Evolutionary conservation across 768 basidiomycete species (phyloP).

Genomic region (Leccinum barrowsii): DNA sequence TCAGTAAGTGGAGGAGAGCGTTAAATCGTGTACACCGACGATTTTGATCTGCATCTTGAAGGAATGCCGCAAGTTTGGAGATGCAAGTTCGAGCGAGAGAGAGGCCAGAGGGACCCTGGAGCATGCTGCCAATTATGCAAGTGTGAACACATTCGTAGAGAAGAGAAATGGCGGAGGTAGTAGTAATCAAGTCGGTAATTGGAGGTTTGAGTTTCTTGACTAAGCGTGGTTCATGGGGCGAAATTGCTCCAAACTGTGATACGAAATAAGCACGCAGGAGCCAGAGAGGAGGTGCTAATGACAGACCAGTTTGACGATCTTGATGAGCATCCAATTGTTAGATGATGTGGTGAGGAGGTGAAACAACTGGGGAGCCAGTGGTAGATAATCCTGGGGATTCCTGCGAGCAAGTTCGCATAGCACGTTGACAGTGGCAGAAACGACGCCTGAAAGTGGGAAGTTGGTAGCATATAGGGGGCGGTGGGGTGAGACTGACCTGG

Average conservation of each 20-base stretch:
- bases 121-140: slow-evolving; percentile 96
- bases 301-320: slow-evolving; percentile 90
- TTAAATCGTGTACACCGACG: slow-evolving; percentile 50
- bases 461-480: neutral
- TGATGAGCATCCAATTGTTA: slow-evolving; percentile 99
- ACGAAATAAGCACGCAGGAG: neutral
- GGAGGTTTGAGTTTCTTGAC: slow-evolving; percentile 93
- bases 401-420: slow-evolving; percentile 86
- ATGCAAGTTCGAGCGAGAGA: slow-evolving; percentile 84
- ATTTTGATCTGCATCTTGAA: slow-evolving; percentile 94
- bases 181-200: slow-evolving; percentile 92
- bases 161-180: slow-evolving; percentile 91
- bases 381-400: slow-evolving; percentile 76
- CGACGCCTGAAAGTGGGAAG: slow-evolving; percentile 57
- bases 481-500: slow-evolving; percentile 41
- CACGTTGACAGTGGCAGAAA: slow-evolving; percentile 92
- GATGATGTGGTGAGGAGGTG: slow-evolving; percentile 89
- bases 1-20: slow-evolving; percentile 13
- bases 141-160: slow-evolving; percentile 98
- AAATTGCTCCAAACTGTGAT: slow-evolving; percentile 83
- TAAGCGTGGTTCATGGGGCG: slow-evolving; percentile 88
- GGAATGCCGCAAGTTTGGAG: slow-evolving; percentile 88
- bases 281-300: neutral
- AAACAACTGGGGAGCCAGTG: slow-evolving; percentile 89
- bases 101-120: slow-evolving; percentile 73